Percentiles rank a stretch among this genome's conserved stretches.
These are phyloP conservation scores for Epithemia pelagica DNA, from an alignment of 108 stramenopile species.

Conservation along the genomic window DNA sequence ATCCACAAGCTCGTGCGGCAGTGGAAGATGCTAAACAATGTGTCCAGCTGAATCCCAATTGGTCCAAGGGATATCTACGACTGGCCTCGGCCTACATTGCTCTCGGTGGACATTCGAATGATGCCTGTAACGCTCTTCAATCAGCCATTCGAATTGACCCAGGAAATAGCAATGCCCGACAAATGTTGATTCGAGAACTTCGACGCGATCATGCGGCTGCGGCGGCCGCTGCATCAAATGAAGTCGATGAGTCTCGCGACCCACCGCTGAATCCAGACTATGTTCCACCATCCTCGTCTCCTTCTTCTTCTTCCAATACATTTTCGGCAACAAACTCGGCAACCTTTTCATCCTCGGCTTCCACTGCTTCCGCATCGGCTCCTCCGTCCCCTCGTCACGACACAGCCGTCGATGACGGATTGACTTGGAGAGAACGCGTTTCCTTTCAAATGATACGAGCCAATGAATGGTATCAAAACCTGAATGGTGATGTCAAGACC, in stretches of 20 bases:
- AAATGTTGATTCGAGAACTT: constrained; percentile 63
- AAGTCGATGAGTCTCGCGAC: background rate
- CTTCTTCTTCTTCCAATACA: no score
- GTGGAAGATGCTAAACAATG: constrained; percentile 65
- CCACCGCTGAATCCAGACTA: background rate
- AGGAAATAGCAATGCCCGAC: constrained; percentile 45
- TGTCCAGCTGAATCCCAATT: constrained; percentile 53
- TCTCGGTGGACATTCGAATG: constrained; percentile 66
- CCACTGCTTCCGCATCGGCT: background rate
- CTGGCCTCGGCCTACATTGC: constrained; percentile 74
- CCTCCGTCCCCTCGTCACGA: background rate
- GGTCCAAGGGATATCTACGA: constrained; percentile 77
- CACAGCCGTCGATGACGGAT: constrained; percentile 23
- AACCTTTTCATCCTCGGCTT: background rate
- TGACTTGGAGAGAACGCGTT: constrained; percentile 33
- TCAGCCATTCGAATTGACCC: constrained; percentile 60
- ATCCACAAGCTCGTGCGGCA: constrained; percentile 41
- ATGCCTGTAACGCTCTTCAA: constrained; percentile 74
- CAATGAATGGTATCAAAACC: constrained; percentile 41
- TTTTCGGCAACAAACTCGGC: background rate
- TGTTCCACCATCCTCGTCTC: background rate
- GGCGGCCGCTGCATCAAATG: background rate
- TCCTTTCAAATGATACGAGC: constrained; percentile 21
- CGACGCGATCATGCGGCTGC: constrained; percentile 23
- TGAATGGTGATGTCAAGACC: constrained; percentile 39